Conservation (phyloP, 306 rosid species). For the Mucuna pruriens region DNA sequence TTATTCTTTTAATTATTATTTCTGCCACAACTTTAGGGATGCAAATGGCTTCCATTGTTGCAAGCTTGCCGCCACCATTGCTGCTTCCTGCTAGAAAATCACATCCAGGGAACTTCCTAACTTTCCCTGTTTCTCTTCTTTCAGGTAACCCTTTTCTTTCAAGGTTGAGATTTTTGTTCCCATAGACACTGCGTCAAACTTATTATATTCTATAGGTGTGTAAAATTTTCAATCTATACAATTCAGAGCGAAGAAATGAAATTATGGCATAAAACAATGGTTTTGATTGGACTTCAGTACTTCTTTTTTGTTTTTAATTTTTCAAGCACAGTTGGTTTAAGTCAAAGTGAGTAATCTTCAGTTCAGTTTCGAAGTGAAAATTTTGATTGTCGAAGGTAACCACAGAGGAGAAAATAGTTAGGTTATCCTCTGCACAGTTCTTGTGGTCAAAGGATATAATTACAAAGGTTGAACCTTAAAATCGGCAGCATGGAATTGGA, state of each 20-base stretch:
- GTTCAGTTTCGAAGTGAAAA: not conserved
- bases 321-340: not conserved
- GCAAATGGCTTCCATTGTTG: slow-evolving; percentile 71
- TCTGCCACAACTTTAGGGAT: slow-evolving; percentile 1
- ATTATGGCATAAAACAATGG: not conserved
- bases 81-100: slow-evolving; percentile 50
- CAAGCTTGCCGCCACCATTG: slow-evolving; percentile 66
- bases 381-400: slow-evolving; percentile 8
- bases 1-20: not conserved
- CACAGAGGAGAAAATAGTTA: not conserved
- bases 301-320: not conserved
- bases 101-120: slow-evolving; percentile 37
- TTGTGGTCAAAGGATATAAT: slow-evolving; percentile 16
- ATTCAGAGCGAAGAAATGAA: not conserved
- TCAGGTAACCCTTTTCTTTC: slow-evolving; percentile 40
- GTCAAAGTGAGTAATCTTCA: not conserved
- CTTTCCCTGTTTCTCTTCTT: slow-evolving; percentile 43
- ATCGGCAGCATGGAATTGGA: not conserved
- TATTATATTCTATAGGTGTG: not conserved
- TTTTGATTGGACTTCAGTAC: slow-evolving; percentile 2
- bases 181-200: not conserved
- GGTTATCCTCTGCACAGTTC: not conserved
- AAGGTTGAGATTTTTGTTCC: slow-evolving; percentile 1
- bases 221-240: not conserved
- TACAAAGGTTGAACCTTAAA: slow-evolving; percentile 5